These are phyloP conservation scores for Solanum ossicruentum DNA, from an alignment of 257 asterid species.

Conservation along the genomic window DNA sequence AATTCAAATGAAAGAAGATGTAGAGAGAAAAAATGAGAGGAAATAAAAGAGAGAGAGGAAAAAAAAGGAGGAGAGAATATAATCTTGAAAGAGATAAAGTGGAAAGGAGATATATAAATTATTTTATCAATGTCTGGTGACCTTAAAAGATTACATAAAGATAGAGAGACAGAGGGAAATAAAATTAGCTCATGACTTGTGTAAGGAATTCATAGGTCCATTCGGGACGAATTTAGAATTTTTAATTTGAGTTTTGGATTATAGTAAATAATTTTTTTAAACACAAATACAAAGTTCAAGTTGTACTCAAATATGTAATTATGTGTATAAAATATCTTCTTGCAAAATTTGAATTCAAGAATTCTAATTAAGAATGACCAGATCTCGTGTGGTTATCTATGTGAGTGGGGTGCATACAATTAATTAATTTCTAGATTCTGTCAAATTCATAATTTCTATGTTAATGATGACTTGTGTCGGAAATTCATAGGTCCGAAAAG, in stretches of 20 bases:
- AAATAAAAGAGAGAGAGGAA: neutral
- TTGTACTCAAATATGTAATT: neutral
- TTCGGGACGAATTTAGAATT: neutral
- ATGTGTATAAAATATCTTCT: too few relatives aligned
- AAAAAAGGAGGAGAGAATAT: neutral
- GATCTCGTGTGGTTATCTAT: too few relatives aligned
- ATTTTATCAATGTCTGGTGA: constrained; percentile 4
- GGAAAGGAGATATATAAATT: neutral
- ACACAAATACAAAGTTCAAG: neutral
- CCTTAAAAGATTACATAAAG: neutral
- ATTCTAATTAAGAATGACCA: too few relatives aligned
- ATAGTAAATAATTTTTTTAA: neutral
- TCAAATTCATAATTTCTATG: too few relatives aligned
- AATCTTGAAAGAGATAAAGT: constrained; percentile 5
- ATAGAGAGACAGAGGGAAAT: neutral
- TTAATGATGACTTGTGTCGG: neutral
- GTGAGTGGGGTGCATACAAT: too few relatives aligned
- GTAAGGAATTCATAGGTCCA: neutral
- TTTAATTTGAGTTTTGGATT: neutral
- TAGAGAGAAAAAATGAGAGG: neutral
- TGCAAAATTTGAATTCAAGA: too few relatives aligned
- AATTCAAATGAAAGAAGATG: neutral
- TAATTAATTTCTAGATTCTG: too few relatives aligned
- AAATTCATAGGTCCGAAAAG: neutral
- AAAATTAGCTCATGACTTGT: neutral